Percentiles rank a stretch among this genome's conserved stretches.
Evolutionary conservation across 306 rosid genomes (phyloP).

Genomic region (Quercus mongolica): DNA sequence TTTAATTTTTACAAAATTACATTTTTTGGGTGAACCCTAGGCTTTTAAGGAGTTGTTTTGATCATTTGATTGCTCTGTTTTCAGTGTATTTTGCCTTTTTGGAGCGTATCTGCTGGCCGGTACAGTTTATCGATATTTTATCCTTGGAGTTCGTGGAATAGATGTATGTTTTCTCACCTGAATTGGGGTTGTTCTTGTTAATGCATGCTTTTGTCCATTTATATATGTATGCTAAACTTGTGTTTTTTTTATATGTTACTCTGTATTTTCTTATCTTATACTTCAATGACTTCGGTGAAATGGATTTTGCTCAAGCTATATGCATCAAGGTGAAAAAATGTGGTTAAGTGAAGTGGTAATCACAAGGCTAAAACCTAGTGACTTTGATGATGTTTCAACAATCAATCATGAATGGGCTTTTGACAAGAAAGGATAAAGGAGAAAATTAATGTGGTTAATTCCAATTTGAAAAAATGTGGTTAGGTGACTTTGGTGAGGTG

Average conservation of each 20-base stretch:
- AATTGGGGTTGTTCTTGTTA: slow-evolving; percentile 17
- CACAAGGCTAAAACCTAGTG: too few relatives aligned
- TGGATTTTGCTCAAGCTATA: neutral
- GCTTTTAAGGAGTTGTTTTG: slow-evolving; percentile 19
- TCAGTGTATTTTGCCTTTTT: slow-evolving; percentile 70
- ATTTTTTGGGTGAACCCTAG: slow-evolving; percentile 8
- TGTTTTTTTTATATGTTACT: neutral
- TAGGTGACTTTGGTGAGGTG: too few relatives aligned
- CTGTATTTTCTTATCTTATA: neutral
- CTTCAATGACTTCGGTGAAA: neutral
- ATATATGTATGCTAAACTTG: neutral
- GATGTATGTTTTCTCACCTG: slow-evolving; percentile 54
- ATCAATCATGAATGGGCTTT: too few relatives aligned
- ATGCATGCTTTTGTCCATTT: slow-evolving; percentile 1
- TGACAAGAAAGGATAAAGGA: too few relatives aligned
- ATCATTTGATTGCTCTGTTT: slow-evolving; percentile 20
- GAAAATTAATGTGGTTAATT: too few relatives aligned
- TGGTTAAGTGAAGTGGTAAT: too few relatives aligned
- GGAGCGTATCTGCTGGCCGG: slow-evolving; percentile 77
- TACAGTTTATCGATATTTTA: slow-evolving; percentile 55
- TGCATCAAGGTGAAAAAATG: too few relatives aligned
- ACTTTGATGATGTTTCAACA: too few relatives aligned
- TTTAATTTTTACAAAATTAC: slow-evolving; percentile 12
- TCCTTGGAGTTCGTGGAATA: slow-evolving; percentile 63
- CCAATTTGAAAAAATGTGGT: too few relatives aligned